Conservation (phyloP, 768 basidiomycete species). For the Rhizopogon vulgaris region DNA sequence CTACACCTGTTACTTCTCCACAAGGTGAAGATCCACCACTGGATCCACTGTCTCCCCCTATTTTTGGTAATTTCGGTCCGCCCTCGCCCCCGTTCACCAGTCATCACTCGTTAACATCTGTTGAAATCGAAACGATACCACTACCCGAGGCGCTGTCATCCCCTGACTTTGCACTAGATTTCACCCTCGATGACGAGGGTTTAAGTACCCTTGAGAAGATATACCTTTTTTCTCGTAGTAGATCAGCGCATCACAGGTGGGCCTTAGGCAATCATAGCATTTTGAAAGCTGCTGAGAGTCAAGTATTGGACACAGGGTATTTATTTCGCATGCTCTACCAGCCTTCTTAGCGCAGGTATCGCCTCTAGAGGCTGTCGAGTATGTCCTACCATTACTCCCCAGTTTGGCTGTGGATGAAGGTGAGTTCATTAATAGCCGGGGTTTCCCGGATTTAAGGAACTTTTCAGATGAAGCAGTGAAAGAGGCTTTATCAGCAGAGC, state of each 20-base stretch:
- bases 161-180: constrained; percentile 29
- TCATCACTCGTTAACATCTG: constrained; percentile 17
- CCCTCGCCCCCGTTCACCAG: constrained; percentile 20
- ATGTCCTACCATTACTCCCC: constrained; percentile 86
- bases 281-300: not conserved
- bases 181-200: constrained; percentile 67
- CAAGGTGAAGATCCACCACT: constrained; percentile 30
- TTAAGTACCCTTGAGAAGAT: constrained; percentile 86
- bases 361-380: constrained; percentile 86
- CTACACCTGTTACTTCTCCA: constrained; percentile 37
- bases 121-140: constrained; percentile 22
- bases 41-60: constrained; percentile 13
- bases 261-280: constrained; percentile 19
- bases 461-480: constrained; percentile 75
- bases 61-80: constrained; percentile 15
- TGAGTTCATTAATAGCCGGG: constrained; percentile 26
- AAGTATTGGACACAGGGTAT: constrained; percentile 41
- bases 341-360: constrained; percentile 69
- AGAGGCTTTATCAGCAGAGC: constrained; percentile 76
- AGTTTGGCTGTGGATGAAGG: constrained; percentile 84
- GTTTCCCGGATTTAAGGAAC: constrained; percentile 5
- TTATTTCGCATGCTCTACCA: constrained; percentile 82
- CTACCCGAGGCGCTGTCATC: constrained; percentile 19
- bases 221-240: constrained; percentile 82
- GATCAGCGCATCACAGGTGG: constrained; percentile 53